phyloP scores from a whole-genome alignment of 306 rosid species.

The Lotus japonicus region DNA sequence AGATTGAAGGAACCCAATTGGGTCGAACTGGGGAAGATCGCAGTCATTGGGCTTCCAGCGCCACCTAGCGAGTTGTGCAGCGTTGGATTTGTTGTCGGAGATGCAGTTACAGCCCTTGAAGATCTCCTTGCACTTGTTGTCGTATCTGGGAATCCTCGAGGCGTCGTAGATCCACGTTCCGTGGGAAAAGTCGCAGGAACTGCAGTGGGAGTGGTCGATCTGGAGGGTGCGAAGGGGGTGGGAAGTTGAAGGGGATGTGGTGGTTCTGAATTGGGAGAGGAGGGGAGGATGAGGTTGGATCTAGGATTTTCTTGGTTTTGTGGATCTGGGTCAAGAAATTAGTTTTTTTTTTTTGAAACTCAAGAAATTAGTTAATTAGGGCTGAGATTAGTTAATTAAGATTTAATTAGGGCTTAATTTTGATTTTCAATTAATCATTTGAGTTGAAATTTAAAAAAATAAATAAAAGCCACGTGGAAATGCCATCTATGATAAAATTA shows the following conservation, averaged over 20 bases:
- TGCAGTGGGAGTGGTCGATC: not conserved
- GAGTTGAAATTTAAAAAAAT: no score
- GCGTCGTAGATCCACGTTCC: constrained; percentile 58
- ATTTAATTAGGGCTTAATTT: no score
- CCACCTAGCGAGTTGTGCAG: constrained; percentile 53
- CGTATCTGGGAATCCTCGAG: constrained; percentile 33
- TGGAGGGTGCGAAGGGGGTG: constrained; percentile 29
- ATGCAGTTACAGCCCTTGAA: constrained; percentile 97
- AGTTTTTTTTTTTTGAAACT: no score
- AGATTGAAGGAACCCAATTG: constrained; percentile 40
- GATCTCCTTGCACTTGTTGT: constrained; percentile 77
- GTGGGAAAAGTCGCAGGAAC: constrained; percentile 53
- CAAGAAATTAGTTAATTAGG: no score
- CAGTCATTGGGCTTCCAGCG: constrained; percentile 70
- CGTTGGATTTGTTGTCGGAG: constrained; percentile 63
- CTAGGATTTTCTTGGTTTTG: no score
- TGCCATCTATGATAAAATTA: no score
- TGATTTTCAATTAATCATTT: no score
- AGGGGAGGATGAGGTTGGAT: constrained; percentile 53
- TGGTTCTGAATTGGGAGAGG: constrained; percentile 51
- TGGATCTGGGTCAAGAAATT: no score
- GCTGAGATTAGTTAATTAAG: no score
- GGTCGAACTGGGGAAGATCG: constrained; percentile 58
- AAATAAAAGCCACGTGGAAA: no score
- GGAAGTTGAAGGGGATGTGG: constrained; percentile 31